Conservation (phyloP, 1,139 yeast genomes). For the Pichia sp. region DNA sequence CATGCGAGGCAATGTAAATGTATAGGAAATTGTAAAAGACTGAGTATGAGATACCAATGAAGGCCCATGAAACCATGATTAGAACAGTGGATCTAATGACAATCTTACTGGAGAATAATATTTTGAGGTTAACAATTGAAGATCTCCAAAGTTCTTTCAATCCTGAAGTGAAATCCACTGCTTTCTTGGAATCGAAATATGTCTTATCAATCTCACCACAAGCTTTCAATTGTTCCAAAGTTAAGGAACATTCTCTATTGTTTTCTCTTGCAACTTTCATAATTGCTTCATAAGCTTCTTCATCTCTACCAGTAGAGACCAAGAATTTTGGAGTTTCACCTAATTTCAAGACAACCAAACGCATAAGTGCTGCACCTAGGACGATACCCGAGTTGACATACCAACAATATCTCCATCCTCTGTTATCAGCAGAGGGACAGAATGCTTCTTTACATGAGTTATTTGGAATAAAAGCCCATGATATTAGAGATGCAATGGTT, state of each 20-base stretch:
- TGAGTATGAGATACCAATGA: slow-evolving; percentile 47
- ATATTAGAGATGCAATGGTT: slow-evolving; percentile 43
- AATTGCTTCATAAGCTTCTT: slow-evolving; percentile 37
- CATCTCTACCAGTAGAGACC: slow-evolving; percentile 45
- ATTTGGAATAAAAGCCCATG: slow-evolving; percentile 51
- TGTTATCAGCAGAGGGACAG: slow-evolving; percentile 40
- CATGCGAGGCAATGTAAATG: slow-evolving; percentile 38
- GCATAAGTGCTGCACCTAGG: slow-evolving; percentile 37
- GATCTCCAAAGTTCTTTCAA: slow-evolving; percentile 20
- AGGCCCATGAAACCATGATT: slow-evolving; percentile 39
- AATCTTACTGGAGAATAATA: slow-evolving; percentile 34
- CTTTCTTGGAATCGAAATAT: slow-evolving; percentile 11
- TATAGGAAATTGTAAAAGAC: slow-evolving; percentile 46
- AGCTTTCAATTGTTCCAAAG: slow-evolving; percentile 36
- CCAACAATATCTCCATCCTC: slow-evolving; percentile 58
- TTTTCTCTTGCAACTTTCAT: slow-evolving; percentile 36
- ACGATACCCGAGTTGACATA: slow-evolving; percentile 49
- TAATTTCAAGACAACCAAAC: slow-evolving; percentile 41
- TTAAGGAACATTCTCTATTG: slow-evolving; percentile 35
- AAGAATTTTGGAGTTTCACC: slow-evolving; percentile 54
- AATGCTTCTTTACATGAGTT: slow-evolving; percentile 35
- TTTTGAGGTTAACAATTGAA: slow-evolving; percentile 26
- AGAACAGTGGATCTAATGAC: slow-evolving; percentile 36
- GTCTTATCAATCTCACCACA: slow-evolving; percentile 34
- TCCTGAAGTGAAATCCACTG: slow-evolving; percentile 11